These are phyloP conservation scores for Mycena maculata DNA, from an alignment of 768 basidiomycete species.

Conservation along the genomic window DNA sequence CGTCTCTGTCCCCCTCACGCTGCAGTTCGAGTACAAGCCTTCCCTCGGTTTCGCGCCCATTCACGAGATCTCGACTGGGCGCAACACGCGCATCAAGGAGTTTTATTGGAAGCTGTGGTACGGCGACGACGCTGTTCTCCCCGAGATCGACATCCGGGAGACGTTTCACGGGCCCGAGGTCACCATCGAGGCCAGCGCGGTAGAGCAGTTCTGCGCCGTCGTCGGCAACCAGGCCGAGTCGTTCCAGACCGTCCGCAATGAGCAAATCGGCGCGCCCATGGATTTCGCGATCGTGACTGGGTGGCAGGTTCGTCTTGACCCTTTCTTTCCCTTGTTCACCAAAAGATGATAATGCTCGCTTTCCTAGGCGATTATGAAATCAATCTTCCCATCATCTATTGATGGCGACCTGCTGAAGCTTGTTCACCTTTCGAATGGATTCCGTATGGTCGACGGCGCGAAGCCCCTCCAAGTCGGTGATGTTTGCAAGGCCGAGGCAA, in stretches of 20 bases:
- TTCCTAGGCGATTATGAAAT: slow-evolving; percentile 94
- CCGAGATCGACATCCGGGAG: slow-evolving; percentile 82
- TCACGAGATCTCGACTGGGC: slow-evolving; percentile 85
- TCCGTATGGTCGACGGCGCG: slow-evolving; percentile 86
- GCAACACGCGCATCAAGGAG: slow-evolving; percentile 92
- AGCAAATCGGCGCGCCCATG: slow-evolving; percentile 90
- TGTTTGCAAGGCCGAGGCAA: slow-evolving; percentile 89
- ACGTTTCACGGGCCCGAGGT: slow-evolving; percentile 91
- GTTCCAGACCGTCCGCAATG: slow-evolving; percentile 83
- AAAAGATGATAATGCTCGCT: slow-evolving; percentile 24
- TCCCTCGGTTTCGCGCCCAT: slow-evolving; percentile 92
- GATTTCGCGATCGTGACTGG: slow-evolving; percentile 99
- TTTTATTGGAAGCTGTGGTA: slow-evolving; percentile 99
- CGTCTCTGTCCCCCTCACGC: slow-evolving; percentile 79
- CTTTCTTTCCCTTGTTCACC: background rate
- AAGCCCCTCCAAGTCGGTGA: slow-evolving; percentile 86
- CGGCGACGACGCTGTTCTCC: slow-evolving; percentile 83
- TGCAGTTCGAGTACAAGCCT: slow-evolving; percentile 90
- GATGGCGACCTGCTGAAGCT: slow-evolving; percentile 96
- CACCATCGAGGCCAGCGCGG: slow-evolving; percentile 75
- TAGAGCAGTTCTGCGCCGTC: slow-evolving; percentile 92
- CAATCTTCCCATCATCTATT: slow-evolving; percentile 92
- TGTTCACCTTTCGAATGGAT: slow-evolving; percentile 97
- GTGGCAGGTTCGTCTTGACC: slow-evolving; percentile 87
- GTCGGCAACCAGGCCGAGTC: slow-evolving; percentile 93